These are phyloP conservation scores for Tylopilus sp. DNA, from an alignment of 768 basidiomycete species.

Conservation along the genomic window DNA sequence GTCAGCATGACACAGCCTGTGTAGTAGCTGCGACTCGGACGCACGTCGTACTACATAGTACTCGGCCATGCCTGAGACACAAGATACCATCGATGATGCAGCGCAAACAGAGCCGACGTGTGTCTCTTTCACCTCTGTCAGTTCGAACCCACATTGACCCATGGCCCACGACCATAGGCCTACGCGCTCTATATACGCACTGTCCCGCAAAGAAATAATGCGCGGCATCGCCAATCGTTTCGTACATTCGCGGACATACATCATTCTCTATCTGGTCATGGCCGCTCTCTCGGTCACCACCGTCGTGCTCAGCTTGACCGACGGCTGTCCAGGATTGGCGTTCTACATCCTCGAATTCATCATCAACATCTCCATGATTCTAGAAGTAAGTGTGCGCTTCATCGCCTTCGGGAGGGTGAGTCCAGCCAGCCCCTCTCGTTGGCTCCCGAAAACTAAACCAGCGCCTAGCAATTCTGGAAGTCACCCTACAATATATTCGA, in stretches of 20 bases:
- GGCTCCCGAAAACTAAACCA: constrained; percentile 2
- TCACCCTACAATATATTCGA: constrained; percentile 92
- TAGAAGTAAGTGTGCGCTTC: constrained; percentile 89
- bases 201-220: constrained; percentile 79
- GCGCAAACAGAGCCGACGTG: constrained; percentile 32
- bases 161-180: constrained; percentile 43
- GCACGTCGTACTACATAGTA: background rate
- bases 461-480: constrained; percentile 87
- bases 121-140: constrained; percentile 15
- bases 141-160: constrained; percentile 10
- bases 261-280: constrained; percentile 86
- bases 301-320: constrained; percentile 74
- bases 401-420: constrained; percentile 90
- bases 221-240: constrained; percentile 87
- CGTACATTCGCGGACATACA: constrained; percentile 84
- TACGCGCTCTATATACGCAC: constrained; percentile 78
- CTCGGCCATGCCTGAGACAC: constrained; percentile 36
- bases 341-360: constrained; percentile 90
- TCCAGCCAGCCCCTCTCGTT: constrained; percentile 6
- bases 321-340: constrained; percentile 81
- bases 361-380: constrained; percentile 88
- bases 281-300: constrained; percentile 84
- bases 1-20: constrained; percentile 6
- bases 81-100: constrained; percentile 29
- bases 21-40: constrained; percentile 2